A percentile compares a stretch with the other conserved stretches of the same genome.
These are phyloP conservation scores for Russula vinacea DNA, from an alignment of 768 basidiomycete genomes.

Conservation along the genomic window DNA sequence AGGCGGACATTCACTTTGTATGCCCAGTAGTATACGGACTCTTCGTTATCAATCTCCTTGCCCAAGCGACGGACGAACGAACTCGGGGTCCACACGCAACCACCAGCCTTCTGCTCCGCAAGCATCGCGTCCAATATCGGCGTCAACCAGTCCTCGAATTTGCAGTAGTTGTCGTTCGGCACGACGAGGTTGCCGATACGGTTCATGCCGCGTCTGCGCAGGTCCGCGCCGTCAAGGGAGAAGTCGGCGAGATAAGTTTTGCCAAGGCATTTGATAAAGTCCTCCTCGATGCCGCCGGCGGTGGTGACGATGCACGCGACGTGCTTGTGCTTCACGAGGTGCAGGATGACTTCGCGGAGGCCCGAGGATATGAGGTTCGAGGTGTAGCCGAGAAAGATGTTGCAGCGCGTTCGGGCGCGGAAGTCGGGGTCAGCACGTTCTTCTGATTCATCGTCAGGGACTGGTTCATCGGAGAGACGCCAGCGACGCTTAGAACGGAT, in stretches of 20 bases:
- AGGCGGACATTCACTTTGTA: conserved; percentile 76
- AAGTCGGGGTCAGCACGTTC: conserved; percentile 55
- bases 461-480: conserved; percentile 83
- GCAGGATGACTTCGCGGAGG: conserved; percentile 84
- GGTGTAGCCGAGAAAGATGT: conserved; percentile 95
- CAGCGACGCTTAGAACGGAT: conserved; percentile 62
- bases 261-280: conserved; percentile 98
- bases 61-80: conserved; percentile 89
- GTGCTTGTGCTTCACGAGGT: conserved; percentile 91
- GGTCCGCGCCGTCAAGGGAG: conserved; percentile 81
- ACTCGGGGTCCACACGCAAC: conserved; percentile 87
- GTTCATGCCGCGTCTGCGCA: conserved; percentile 90
- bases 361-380: conserved; percentile 99
- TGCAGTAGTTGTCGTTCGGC: conserved; percentile 98
- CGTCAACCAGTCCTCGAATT: conserved; percentile 98
- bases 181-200: conserved; percentile 94
- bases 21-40: conserved; percentile 98
- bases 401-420: conserved; percentile 71
- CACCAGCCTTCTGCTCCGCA: conserved; percentile 71
- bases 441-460: conserved; percentile 66
- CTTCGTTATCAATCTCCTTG: conserved; percentile 95
- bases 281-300: conserved; percentile 97
- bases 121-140: conserved; percentile 92
- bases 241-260: conserved; percentile 94
- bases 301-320: conserved; percentile 91